Base-by-base conservation (phyloP, 768 basidiomycete genomes). In the Leccinum broughii region DNA sequence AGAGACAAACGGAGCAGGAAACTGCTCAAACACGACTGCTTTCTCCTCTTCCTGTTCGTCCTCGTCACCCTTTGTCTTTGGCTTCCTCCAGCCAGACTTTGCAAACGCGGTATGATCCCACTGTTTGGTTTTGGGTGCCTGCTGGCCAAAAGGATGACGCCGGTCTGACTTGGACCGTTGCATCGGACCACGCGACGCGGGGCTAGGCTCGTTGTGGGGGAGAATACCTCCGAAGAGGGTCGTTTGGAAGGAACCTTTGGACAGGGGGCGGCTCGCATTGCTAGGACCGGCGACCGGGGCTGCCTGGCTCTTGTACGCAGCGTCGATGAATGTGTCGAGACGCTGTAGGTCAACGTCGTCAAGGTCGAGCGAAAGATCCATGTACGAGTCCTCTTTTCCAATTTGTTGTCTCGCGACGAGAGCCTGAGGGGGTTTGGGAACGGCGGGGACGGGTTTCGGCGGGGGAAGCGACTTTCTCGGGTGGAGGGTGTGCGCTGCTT, bases 81-180 rank as follows among this genome's bases (percentile, higher is more conserved):
- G 73, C 54, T 78, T 82, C 67, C 79, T 86, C 76, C 83, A 75
- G 0, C 93, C 94, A 4, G 88, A 84, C 76, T 92, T 90, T 6
- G 94, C 88, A 68, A 92, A 96, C 13, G 79, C 85, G 0, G 95
- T 93, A 24, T 92, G 88, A 70, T 98, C 94, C 97, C 97, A 99
- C 51, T 80, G 78, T 77, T 96, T 98, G 1, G 82, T 85, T 72
- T 89, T 87, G 20, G 79, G 79, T 5, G 83, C 79, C 59, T 83
- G 83, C 52, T 82, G 80, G 9, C 84, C 84, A 60, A 85, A 86
- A 0, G 73, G 70, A 61, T 78, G 71, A 6, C 74, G 69, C 28
- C 60, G 61, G 17, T 73, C 71, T 0, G 85, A 81, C 62, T 79
- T 82, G 15, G 77, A 76, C 57, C 77, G 71, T 61, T 78, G 78